Conservation (phyloP, 2,329 filamentous ascomycete species). For the Botrytis fabae region DNA sequence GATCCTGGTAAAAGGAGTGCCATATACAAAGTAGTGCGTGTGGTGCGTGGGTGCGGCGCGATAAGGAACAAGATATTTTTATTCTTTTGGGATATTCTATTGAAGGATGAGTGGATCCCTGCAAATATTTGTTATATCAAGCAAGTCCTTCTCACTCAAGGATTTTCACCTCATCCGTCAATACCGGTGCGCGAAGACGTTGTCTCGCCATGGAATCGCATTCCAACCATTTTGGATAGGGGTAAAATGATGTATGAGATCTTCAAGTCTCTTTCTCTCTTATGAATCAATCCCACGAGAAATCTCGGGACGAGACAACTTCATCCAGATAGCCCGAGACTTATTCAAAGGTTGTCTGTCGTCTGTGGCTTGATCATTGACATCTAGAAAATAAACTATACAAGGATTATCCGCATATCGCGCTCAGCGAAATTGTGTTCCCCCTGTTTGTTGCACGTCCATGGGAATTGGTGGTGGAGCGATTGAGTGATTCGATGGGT, state of each 20-base stretch:
- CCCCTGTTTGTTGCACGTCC: constrained; percentile 10
- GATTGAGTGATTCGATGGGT: constrained; percentile 1
- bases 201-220: neutral
- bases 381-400: neutral
- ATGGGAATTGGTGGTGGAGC: constrained; percentile 6
- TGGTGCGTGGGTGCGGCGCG: neutral
- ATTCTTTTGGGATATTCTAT: neutral
- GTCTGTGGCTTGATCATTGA: constrained; percentile 10
- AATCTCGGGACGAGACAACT: constrained; percentile 10
- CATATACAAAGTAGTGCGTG: neutral
- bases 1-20: neutral
- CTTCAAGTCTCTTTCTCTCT: neutral
- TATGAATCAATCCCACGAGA: neutral
- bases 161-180: constrained; percentile 4
- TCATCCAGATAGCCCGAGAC: constrained; percentile 10
- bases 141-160: neutral
- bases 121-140: neutral
- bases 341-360: neutral
- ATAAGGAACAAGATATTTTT: constrained; percentile 5
- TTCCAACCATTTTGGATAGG: neutral
- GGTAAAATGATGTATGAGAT: neutral
- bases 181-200: neutral
- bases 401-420: constrained; percentile 11
- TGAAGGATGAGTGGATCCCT: neutral
- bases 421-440: constrained; percentile 4